These are phyloP conservation scores for Rhizomucor miehei DNA, from an alignment of 371 early-diverging fungal genomes.

Conservation along the genomic window DNA sequence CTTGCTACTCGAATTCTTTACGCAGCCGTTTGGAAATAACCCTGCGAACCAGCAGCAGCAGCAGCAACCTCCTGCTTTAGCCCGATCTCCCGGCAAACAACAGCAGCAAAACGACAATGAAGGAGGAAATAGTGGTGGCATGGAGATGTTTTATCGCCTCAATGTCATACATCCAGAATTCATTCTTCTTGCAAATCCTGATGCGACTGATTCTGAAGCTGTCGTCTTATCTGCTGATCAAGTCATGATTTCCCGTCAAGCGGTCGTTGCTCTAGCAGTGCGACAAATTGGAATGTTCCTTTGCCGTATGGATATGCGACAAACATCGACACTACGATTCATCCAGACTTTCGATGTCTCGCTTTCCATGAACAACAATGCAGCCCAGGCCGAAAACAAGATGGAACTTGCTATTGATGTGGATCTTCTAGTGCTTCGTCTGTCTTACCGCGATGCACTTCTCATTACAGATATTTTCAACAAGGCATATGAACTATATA, in stretches of 20 bases:
- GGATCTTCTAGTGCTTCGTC: slow-evolving; percentile 65
- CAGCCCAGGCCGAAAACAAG: slow-evolving; percentile 10
- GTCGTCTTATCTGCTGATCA: slow-evolving; percentile 81
- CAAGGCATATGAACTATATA: slow-evolving; percentile 64
- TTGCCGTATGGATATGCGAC: slow-evolving; percentile 84
- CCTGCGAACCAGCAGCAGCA: background rate
- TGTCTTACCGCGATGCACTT: slow-evolving; percentile 83
- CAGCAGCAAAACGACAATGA: slow-evolving; percentile 3
- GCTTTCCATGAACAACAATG: slow-evolving; percentile 68
- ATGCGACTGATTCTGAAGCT: slow-evolving; percentile 75
- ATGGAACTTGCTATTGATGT: slow-evolving; percentile 55
- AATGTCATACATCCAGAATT: slow-evolving; percentile 86
- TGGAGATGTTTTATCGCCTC: slow-evolving; percentile 62
- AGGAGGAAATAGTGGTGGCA: slow-evolving; percentile 14
- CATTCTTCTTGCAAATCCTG: slow-evolving; percentile 82
- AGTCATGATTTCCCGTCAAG: slow-evolving; percentile 76
- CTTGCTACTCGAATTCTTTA: slow-evolving; percentile 67
- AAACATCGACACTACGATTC: slow-evolving; percentile 77
- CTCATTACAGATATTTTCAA: slow-evolving; percentile 83
- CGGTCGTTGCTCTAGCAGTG: slow-evolving; percentile 68
- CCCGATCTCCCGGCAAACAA: background rate
- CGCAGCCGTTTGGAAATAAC: slow-evolving; percentile 46
- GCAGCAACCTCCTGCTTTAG: background rate
- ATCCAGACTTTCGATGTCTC: slow-evolving; percentile 88
- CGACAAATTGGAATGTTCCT: slow-evolving; percentile 89